These are phyloP conservation scores for Diaporthe citrichinensis DNA, from an alignment of 2,329 filamentous ascomycete genomes.

Conservation along the genomic window DNA sequence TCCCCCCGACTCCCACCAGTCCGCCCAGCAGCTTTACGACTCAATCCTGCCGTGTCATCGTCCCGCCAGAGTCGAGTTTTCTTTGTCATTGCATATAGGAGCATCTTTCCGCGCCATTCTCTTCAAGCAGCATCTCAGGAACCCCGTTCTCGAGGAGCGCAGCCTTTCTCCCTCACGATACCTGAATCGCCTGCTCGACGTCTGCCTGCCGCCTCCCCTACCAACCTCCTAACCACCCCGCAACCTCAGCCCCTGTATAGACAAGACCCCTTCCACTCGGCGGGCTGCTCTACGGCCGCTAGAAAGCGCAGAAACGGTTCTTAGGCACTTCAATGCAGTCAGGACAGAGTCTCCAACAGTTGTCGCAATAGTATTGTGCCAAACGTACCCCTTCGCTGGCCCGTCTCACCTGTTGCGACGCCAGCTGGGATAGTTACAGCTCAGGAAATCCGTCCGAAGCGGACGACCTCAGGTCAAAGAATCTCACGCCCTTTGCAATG, in stretches of 20 bases:
- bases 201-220: slow-evolving; percentile 10
- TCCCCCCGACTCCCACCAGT: slow-evolving; percentile 12
- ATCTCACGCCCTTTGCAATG: slow-evolving; percentile 47
- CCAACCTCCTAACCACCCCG: slow-evolving; percentile 1
- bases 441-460: slow-evolving; percentile 26
- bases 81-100: slow-evolving; percentile 40
- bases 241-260: slow-evolving; percentile 13
- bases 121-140: background rate
- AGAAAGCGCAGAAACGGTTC: background rate
- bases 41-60: slow-evolving; percentile 29
- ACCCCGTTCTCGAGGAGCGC: slow-evolving; percentile 18
- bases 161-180: slow-evolving; percentile 20
- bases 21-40: slow-evolving; percentile 30
- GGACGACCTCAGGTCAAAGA: slow-evolving; percentile 34
- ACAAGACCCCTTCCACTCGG: slow-evolving; percentile 7
- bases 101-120: slow-evolving; percentile 31
- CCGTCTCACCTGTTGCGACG: slow-evolving; percentile 42
- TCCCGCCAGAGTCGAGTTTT: slow-evolving; percentile 31
- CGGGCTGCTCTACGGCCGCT: slow-evolving; percentile 1
- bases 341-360: slow-evolving; percentile 30
- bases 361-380: slow-evolving; percentile 41
- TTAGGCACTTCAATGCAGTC: slow-evolving; percentile 38
- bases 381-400: slow-evolving; percentile 35
- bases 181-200: slow-evolving; percentile 17
- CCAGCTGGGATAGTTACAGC: slow-evolving; percentile 34